Conservation (phyloP, 768 basidiomycete genomes). For the Boletus sp. region DNA sequence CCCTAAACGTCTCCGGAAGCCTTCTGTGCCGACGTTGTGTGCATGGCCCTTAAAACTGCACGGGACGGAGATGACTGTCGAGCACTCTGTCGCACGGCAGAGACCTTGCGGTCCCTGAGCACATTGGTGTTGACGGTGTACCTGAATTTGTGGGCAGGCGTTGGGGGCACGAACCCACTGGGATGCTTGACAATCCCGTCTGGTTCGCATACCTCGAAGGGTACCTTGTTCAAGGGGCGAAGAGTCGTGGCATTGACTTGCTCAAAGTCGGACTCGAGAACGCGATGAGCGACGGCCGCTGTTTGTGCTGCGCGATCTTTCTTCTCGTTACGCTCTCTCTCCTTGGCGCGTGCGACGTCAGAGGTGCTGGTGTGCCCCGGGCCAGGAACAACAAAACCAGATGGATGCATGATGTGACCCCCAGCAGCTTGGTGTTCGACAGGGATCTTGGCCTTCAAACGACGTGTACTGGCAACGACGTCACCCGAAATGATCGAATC, state of each 20-base stretch:
- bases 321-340: constrained; percentile 19
- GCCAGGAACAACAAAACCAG: constrained; percentile 31
- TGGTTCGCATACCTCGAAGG: constrained; percentile 36
- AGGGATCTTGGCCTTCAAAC: constrained; percentile 26
- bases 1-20: constrained; percentile 13
- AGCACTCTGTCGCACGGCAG: constrained; percentile 6
- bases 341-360: constrained; percentile 24
- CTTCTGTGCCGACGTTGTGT: constrained; percentile 9
- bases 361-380: constrained; percentile 27
- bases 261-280: constrained; percentile 30
- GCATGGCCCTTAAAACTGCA: constrained; percentile 19
- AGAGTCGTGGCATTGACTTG: constrained; percentile 24
- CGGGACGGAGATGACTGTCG: constrained; percentile 14
- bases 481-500: constrained; percentile 22
- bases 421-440: constrained; percentile 20
- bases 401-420: constrained; percentile 24
- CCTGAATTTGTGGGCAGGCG: constrained; percentile 37
- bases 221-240: constrained; percentile 36
- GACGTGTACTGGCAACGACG: constrained; percentile 28
- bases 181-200: constrained; percentile 41
- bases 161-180: constrained; percentile 44
- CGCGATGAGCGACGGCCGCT: constrained; percentile 29
- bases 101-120: constrained; percentile 18
- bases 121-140: constrained; percentile 7
- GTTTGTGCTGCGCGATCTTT: constrained; percentile 27